Evolutionary conservation across 164 flowering plant species (phyloP).

Genomic region (Annona squamosa): DNA sequence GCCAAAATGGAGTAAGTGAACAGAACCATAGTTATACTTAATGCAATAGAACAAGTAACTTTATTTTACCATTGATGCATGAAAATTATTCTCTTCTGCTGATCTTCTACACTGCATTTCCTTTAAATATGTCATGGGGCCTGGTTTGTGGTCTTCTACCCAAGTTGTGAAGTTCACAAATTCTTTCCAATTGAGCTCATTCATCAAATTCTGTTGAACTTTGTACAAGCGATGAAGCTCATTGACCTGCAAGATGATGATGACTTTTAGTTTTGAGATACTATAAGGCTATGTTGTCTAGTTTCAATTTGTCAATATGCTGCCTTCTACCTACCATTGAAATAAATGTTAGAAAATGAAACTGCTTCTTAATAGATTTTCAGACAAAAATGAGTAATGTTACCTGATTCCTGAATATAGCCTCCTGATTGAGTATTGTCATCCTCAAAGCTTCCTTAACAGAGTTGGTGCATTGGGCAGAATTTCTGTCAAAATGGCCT

Average conservation of each 20-base stretch:
- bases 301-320: not conserved
- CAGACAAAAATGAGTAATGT: not conserved
- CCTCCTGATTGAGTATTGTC: constrained; percentile 42
- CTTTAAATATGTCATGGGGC: constrained; percentile 8
- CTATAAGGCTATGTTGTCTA: not conserved
- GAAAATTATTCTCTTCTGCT: not conserved
- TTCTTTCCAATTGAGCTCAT: constrained; percentile 22
- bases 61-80: not conserved
- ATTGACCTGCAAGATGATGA: constrained; percentile 26
- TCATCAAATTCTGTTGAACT: constrained; percentile 33
- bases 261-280: not conserved
- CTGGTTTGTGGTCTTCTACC: constrained; percentile 3
- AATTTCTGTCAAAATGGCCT: constrained; percentile 24
- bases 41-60: not conserved
- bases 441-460: constrained; percentile 25
- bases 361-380: not conserved
- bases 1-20: not conserved
- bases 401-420: constrained; percentile 45
- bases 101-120: not conserved
- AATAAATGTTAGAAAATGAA: no score
- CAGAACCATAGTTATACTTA: not conserved
- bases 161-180: constrained; percentile 13
- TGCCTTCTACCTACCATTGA: not conserved
- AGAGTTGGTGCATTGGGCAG: constrained; percentile 24
- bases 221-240: constrained; percentile 45